Percentiles rank a stretch among this genome's conserved stretches.
phyloP scores from a whole-genome alignment of 1,139 yeast genomes.

The Saccharomyces hybrid region DNA sequence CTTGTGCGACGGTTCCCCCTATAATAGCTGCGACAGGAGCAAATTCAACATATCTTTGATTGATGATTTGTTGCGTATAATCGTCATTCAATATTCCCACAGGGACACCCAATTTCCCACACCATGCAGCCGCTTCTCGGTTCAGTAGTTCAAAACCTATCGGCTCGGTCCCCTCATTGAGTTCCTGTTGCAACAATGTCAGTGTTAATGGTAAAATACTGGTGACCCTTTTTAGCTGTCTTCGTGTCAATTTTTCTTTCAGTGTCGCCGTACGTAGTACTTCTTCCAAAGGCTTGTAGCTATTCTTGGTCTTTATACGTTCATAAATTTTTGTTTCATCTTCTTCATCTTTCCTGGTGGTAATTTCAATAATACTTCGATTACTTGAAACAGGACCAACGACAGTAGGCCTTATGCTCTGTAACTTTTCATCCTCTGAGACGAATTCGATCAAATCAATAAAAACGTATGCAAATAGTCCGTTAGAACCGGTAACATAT shows the following conservation, averaged over 20 bases:
- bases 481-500: conserved; percentile 64
- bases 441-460: conserved; percentile 67
- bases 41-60: conserved; percentile 60
- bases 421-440: conserved; percentile 44
- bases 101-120: conserved; percentile 39
- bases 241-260: conserved; percentile 40
- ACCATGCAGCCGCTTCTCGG: conserved; percentile 31
- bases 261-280: conserved; percentile 35
- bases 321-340: conserved; percentile 42
- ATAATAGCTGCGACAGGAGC: conserved; percentile 81
- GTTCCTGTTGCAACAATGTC: conserved; percentile 35
- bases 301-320: conserved; percentile 49
- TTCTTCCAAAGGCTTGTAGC: conserved; percentile 39
- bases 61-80: conserved; percentile 37
- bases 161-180: conserved; percentile 3
- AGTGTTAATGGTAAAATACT: conserved; percentile 57
- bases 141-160: conserved; percentile 24
- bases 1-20: conserved; percentile 90
- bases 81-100: conserved; percentile 34
- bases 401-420: conserved; percentile 37
- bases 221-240: conserved; percentile 54
- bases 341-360: conserved; percentile 29
- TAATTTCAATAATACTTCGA: conserved; percentile 48
- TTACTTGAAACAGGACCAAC: conserved; percentile 41
- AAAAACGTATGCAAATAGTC: conserved; percentile 75